A percentile compares a stretch with the other conserved stretches of the same genome.
Conservation (phyloP, 2,329 filamentous ascomycete genomes). For the Alternaria gansuensis region DNA sequence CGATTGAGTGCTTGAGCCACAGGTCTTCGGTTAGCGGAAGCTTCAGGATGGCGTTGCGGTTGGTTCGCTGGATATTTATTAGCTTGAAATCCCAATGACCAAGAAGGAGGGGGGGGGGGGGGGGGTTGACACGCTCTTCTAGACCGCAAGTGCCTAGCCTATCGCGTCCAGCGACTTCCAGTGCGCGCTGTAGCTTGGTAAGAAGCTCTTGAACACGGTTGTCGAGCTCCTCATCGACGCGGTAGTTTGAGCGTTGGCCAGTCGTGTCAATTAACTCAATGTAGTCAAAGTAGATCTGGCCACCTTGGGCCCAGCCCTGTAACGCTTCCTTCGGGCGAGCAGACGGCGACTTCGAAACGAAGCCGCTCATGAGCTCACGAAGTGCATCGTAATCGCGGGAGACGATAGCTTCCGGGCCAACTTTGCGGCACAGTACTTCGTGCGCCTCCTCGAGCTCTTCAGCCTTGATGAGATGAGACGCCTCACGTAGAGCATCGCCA, state of each 20-base stretch:
- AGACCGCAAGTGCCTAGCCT: constrained; percentile 56
- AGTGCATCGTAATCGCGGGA: constrained; percentile 79
- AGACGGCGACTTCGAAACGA: constrained; percentile 58
- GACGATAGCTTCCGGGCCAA: constrained; percentile 84
- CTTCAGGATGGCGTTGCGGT: constrained; percentile 62
- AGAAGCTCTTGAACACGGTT: constrained; percentile 44
- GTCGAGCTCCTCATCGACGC: constrained; percentile 45
- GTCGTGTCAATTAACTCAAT: constrained; percentile 59
- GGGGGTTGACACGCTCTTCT: constrained; percentile 65
- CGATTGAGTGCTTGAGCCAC: constrained; percentile 73
- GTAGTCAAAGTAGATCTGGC: constrained; percentile 78
- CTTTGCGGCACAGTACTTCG: constrained; percentile 78
- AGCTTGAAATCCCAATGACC: constrained; percentile 35
- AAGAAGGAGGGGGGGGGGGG: neutral
- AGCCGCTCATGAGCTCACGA: constrained; percentile 73
- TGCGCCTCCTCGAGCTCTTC: constrained; percentile 82
- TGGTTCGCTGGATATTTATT: constrained; percentile 32
- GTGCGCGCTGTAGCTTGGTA: constrained; percentile 46
- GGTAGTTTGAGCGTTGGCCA: constrained; percentile 40
- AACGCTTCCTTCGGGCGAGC: constrained; percentile 56
- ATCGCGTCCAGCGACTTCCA: constrained; percentile 54
- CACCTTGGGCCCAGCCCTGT: constrained; percentile 78
- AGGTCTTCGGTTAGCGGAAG: constrained; percentile 77
- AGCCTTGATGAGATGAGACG: constrained; percentile 78
- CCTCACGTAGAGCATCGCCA: constrained; percentile 67